phyloP scores from a whole-genome alignment of 768 basidiomycete genomes.

The Tulasnella sp. region DNA sequence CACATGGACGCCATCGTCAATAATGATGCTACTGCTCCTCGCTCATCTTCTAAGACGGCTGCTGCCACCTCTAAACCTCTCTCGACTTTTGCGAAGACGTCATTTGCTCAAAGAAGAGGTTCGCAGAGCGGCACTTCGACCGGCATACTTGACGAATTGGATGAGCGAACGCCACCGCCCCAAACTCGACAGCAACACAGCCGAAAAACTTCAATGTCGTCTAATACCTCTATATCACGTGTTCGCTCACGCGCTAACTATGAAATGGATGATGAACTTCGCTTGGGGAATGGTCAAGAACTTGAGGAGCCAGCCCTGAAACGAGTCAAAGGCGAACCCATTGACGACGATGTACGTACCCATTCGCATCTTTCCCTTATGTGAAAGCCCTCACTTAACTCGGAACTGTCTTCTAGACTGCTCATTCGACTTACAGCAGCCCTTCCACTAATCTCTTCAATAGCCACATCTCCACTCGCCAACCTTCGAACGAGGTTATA shows the following conservation, averaged over 20 bases:
- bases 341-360: background rate
- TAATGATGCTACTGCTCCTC: background rate
- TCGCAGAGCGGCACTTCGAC: background rate
- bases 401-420: background rate
- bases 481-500: background rate
- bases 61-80: background rate
- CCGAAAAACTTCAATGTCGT: background rate
- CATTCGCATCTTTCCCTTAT: background rate
- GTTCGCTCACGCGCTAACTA: background rate
- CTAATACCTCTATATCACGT: background rate
- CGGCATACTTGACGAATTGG: background rate
- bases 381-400: background rate
- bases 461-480: background rate
- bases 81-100: background rate
- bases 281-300: background rate
- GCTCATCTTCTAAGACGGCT: background rate
- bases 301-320: background rate
- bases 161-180: background rate
- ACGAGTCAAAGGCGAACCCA: background rate
- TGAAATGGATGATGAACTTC: constrained; percentile 9
- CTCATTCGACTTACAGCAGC: background rate
- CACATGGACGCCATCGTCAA: background rate
- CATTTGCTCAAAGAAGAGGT: background rate
- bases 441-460: background rate
- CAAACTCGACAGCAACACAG: background rate